These are phyloP conservation scores for Penicillium sp. DNA, from an alignment of 2,329 filamentous ascomycete species.

Conservation along the genomic window DNA sequence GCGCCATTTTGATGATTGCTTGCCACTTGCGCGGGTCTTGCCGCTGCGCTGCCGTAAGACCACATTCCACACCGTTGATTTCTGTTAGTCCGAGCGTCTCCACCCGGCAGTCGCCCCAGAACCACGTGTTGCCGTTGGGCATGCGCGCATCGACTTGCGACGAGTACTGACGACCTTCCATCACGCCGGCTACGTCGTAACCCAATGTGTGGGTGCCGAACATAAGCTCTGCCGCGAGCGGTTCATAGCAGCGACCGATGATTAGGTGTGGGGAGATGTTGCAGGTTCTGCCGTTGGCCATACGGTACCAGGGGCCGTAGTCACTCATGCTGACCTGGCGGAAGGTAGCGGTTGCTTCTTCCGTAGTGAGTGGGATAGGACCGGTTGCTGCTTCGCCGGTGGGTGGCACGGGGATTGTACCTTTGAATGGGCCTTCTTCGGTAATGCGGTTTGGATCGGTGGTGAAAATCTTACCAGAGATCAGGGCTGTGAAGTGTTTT, in stretches of 20 bases:
- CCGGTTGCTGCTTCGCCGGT: not conserved
- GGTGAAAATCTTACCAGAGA: constrained; percentile 52
- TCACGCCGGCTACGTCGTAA: constrained; percentile 47
- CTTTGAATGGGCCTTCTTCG: constrained; percentile 15
- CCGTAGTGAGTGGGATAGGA: constrained; percentile 24
- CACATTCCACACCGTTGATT: constrained; percentile 54
- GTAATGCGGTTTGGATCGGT: constrained; percentile 22
- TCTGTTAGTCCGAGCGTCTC: constrained; percentile 56
- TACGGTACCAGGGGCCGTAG: constrained; percentile 53
- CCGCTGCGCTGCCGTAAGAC: constrained; percentile 45
- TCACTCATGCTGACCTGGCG: constrained; percentile 42
- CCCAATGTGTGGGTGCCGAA: constrained; percentile 41
- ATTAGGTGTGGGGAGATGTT: constrained; percentile 52
- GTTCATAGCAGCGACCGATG: constrained; percentile 55
- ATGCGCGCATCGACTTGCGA: constrained; percentile 50
- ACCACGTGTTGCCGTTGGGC: constrained; percentile 48
- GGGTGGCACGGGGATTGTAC: not conserved
- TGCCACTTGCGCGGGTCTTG: constrained; percentile 47
- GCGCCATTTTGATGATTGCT: constrained; percentile 45
- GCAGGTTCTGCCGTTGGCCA: constrained; percentile 44
- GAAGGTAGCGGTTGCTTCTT: constrained; percentile 37
- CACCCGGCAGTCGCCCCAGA: constrained; percentile 56
- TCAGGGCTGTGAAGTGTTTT: constrained; percentile 46
- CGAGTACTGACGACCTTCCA: constrained; percentile 49
- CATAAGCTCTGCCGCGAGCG: constrained; percentile 47